Conservation (phyloP, 495 filamentous ascomycete genomes). For the Xylaria curta region DNA sequence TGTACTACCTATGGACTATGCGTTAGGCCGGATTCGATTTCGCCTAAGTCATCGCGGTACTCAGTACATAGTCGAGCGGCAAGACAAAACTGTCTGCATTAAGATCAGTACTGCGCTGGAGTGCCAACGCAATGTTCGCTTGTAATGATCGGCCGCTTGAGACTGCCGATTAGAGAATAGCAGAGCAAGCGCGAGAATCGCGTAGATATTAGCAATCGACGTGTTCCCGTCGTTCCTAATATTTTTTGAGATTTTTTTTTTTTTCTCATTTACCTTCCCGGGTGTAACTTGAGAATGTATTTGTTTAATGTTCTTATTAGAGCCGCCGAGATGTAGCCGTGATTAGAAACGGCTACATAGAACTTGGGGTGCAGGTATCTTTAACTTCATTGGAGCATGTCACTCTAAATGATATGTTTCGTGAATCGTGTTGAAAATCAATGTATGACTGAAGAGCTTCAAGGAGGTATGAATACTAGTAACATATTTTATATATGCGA, state of each 20-base stretch:
- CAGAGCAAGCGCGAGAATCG: not conserved
- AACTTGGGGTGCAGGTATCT: not conserved
- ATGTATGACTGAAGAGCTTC: not conserved
- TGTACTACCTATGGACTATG: not conserved
- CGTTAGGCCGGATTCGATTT: constrained; percentile 8
- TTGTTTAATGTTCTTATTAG: not conserved
- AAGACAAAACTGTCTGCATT: constrained; percentile 14
- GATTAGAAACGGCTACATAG: not conserved
- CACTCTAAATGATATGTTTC: not conserved
- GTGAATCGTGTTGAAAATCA: not conserved
- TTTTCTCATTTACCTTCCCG: not conserved
- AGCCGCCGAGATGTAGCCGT: constrained; percentile 27
- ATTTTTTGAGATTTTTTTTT: no score
- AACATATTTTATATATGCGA: not conserved
- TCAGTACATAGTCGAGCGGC: not conserved
- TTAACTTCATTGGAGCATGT: constrained; percentile 2
- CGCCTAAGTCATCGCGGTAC: constrained; percentile 9
- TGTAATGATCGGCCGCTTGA: not conserved
- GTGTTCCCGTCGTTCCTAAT: constrained; percentile 10
- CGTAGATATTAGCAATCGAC: not conserved
- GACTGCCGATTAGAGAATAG: not conserved
- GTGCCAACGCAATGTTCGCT: not conserved
- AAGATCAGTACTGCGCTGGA: not conserved
- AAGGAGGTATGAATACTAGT: not conserved
- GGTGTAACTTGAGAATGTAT: constrained; percentile 9